Conservation (phyloP, 2,329 filamentous ascomycete genomes). For the Ceratocystis harringtonii region DNA sequence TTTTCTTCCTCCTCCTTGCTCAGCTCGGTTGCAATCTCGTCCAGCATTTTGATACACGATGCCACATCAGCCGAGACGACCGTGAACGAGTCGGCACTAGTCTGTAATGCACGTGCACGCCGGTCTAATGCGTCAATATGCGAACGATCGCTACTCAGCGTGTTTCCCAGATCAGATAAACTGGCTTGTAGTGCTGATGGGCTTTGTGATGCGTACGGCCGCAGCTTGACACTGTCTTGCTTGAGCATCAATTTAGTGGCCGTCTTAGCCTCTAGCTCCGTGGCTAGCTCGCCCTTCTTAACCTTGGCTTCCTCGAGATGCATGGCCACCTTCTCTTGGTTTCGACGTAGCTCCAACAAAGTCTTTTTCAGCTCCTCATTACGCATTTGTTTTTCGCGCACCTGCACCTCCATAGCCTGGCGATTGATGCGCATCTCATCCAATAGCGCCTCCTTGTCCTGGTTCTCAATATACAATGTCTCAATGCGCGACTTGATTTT, state of each 20-base stretch:
- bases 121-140: slow-evolving; percentile 82
- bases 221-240: slow-evolving; percentile 76
- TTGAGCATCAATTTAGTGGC: slow-evolving; percentile 54
- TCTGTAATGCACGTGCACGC: slow-evolving; percentile 77
- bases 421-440: slow-evolving; percentile 69
- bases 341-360: slow-evolving; percentile 63
- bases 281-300: slow-evolving; percentile 63
- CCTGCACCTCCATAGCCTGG: slow-evolving; percentile 63
- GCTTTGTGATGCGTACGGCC: slow-evolving; percentile 83
- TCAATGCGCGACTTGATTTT: slow-evolving; percentile 78
- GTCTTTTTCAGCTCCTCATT: slow-evolving; percentile 78
- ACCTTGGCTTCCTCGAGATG: slow-evolving; percentile 70
- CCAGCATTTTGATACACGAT: slow-evolving; percentile 74
- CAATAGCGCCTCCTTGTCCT: slow-evolving; percentile 66
- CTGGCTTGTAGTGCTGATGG: slow-evolving; percentile 69
- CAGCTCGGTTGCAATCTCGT: slow-evolving; percentile 73
- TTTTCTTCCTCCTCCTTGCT: slow-evolving; percentile 85
- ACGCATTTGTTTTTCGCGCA: slow-evolving; percentile 68
- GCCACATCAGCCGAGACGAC: slow-evolving; percentile 75
- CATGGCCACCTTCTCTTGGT: slow-evolving; percentile 69
- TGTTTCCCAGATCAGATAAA: slow-evolving; percentile 67
- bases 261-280: slow-evolving; percentile 55
- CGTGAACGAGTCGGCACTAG: slow-evolving; percentile 75
- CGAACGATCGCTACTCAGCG: slow-evolving; percentile 59
- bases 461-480: slow-evolving; percentile 68